Percentiles rank a stretch among this genome's conserved stretches.
phyloP scores from a whole-genome alignment of 176 grass and related monocot species.

The Themeda triandra region DNA sequence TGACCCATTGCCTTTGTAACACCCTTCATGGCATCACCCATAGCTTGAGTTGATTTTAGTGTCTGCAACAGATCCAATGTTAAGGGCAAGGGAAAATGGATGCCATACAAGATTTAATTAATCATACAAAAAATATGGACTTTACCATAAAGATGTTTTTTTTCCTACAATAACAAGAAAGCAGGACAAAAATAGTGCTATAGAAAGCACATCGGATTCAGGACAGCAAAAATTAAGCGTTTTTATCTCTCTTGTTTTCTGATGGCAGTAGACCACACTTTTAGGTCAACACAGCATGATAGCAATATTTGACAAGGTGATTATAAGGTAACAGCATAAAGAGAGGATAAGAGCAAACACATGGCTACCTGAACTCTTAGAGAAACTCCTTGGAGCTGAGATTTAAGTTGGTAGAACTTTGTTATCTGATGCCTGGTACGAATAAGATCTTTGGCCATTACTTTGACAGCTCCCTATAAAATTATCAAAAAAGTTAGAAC shows the following conservation, averaged over 20 bases:
- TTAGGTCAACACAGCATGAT: not conserved
- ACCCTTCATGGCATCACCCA: conserved; percentile 83
- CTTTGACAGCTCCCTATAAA: conserved; percentile 66
- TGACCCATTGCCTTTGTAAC: conserved; percentile 80
- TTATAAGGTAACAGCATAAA: not conserved
- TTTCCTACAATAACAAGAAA: not conserved
- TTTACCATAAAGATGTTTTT: not conserved
- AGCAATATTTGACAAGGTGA: not conserved
- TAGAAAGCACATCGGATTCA: not conserved
- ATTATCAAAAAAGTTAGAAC: conserved; percentile 17
- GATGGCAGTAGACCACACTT: not conserved
- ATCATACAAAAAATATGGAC: not conserved
- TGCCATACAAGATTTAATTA: not conserved
- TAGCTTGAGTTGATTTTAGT: conserved; percentile 75
- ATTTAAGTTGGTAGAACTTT: conserved; percentile 85
- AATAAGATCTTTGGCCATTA: conserved; percentile 82
- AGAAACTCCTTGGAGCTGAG: conserved; percentile 72
- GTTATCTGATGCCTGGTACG: conserved; percentile 81
- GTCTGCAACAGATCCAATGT: conserved; percentile 28
- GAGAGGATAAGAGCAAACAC: not conserved
- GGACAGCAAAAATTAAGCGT: not conserved
- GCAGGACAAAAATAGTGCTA: not conserved
- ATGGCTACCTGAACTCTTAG: conserved; percentile 72
- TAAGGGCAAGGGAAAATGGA: not conserved
- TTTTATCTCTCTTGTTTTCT: not conserved